Evolutionary conservation across 2,329 filamentous ascomycete species (phyloP).

Genomic region (Aspergillus flavus): DNA sequence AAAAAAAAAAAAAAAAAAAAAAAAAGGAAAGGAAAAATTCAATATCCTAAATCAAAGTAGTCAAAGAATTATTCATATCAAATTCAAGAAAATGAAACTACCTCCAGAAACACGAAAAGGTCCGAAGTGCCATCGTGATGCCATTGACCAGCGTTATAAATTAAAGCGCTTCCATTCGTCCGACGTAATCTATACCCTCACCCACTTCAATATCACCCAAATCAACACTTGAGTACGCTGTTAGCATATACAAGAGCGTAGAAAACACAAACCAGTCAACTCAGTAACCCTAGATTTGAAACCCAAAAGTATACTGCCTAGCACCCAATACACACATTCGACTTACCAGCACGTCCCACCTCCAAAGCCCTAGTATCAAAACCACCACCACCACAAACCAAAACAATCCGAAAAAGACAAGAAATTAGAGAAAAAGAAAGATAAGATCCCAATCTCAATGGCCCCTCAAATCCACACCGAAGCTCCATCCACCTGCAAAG

Average conservation of each 20-base stretch:
- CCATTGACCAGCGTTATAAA: not conserved
- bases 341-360: not conserved
- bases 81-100: not conserved
- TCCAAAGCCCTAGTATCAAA: not conserved
- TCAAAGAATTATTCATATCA: not conserved
- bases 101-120: not conserved
- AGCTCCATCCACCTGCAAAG: constrained; percentile 7
- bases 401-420: not conserved
- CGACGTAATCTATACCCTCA: not conserved
- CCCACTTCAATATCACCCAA: not conserved
- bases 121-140: no score
- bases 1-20: no score
- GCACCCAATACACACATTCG: not conserved
- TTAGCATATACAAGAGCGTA: not conserved
- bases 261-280: not conserved
- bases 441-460: not conserved
- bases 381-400: not conserved
- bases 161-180: not conserved
- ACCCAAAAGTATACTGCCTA: not conserved
- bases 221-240: not conserved
- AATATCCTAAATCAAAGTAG: not conserved
- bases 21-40: no score
- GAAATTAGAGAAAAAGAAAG: not conserved
- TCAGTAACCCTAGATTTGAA: not conserved
- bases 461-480: not conserved